Conservation (phyloP, 331 rosid species). For the Quercus phellos region DNA sequence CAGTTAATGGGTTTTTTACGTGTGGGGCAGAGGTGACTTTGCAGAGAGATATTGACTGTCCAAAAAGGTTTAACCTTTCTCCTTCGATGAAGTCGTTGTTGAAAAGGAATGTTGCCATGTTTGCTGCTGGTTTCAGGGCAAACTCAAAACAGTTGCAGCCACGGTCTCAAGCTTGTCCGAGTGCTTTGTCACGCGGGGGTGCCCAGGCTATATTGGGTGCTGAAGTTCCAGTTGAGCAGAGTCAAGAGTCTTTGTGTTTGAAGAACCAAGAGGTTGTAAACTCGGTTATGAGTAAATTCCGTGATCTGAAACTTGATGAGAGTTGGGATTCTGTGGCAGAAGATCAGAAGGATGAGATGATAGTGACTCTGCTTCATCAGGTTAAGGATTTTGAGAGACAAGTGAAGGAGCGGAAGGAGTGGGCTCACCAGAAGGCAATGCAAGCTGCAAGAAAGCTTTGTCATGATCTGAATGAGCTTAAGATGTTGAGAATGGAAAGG, state of each 20-base stretch:
- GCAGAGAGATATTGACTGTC: slow-evolving; percentile 70
- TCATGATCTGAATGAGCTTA: slow-evolving; percentile 76
- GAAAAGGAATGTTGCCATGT: slow-evolving; percentile 78
- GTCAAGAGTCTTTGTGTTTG: slow-evolving; percentile 40
- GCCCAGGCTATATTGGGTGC: slow-evolving; percentile 36
- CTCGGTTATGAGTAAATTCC: slow-evolving; percentile 71
- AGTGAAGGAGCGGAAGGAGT: slow-evolving; percentile 76
- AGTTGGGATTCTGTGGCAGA: slow-evolving; percentile 61
- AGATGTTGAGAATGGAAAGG: slow-evolving; percentile 71
- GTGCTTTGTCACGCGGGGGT: slow-evolving; percentile 30
- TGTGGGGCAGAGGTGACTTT: slow-evolving; percentile 45
- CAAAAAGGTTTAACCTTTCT: slow-evolving; percentile 82
- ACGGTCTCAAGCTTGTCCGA: slow-evolving; percentile 25
- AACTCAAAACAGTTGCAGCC: slow-evolving; percentile 57
- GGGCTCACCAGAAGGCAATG: slow-evolving; percentile 95
- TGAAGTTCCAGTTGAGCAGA: slow-evolving; percentile 39
- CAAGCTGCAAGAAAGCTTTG: slow-evolving; percentile 84
- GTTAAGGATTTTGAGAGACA: slow-evolving; percentile 80
- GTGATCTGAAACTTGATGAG: slow-evolving; percentile 78
- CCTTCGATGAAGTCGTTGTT: slow-evolving; percentile 74
- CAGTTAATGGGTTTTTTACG: slow-evolving; percentile 44
- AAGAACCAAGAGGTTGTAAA: slow-evolving; percentile 67
- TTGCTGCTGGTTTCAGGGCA: slow-evolving; percentile 91
- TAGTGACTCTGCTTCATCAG: slow-evolving; percentile 65
- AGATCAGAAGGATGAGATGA: slow-evolving; percentile 82